phyloP scores from a whole-genome alignment of 306 rosid species.

The Vicia sativa region DNA sequence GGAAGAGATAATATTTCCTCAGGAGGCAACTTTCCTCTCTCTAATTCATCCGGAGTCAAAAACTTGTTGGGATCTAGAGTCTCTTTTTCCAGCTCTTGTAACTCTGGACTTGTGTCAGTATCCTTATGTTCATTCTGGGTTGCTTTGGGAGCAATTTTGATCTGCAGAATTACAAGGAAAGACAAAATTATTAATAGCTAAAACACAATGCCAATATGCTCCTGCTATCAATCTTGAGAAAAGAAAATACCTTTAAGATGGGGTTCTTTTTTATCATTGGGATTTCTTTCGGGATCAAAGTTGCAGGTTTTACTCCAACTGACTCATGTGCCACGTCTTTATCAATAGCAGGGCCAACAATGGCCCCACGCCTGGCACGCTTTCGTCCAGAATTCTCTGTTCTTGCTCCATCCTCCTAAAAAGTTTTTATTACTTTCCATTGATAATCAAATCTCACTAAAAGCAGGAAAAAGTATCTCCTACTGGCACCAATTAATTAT shows the following conservation, averaged over 20 bases:
- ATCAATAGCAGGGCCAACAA: conserved; percentile 92
- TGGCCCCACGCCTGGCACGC: conserved; percentile 66
- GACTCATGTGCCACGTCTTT: conserved; percentile 86
- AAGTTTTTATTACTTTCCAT: conserved; percentile 26
- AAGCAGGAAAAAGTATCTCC: not conserved
- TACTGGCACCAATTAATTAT: conserved; percentile 9
- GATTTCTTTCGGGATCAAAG: conserved; percentile 86
- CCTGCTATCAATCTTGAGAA: conserved; percentile 35
- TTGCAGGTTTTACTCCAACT: conserved; percentile 82
- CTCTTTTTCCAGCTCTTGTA: conserved; percentile 59
- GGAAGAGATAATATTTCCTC: conserved; percentile 93
- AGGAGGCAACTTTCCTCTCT: conserved; percentile 76
- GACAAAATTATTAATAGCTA: conserved; percentile 26
- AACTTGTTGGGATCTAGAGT: conserved; percentile 51
- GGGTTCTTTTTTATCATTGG: conserved; percentile 81
- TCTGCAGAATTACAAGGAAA: conserved; percentile 55
- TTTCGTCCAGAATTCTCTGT: conserved; percentile 47
- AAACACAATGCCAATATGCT: conserved; percentile 22
- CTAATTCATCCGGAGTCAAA: conserved; percentile 73
- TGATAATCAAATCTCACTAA: conserved; percentile 10
- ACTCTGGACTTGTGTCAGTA: conserved; percentile 45
- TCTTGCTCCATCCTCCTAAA: conserved; percentile 63
- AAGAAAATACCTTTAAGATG: conserved; percentile 62
- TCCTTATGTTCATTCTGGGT: conserved; percentile 54
- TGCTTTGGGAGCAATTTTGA: conserved; percentile 68